A percentile compares a stretch with the other conserved stretches of the same genome.
These are phyloP conservation scores for Trypanosoma caninum DNA, from an alignment of 208 protist genomes.

Conservation along the genomic window DNA sequence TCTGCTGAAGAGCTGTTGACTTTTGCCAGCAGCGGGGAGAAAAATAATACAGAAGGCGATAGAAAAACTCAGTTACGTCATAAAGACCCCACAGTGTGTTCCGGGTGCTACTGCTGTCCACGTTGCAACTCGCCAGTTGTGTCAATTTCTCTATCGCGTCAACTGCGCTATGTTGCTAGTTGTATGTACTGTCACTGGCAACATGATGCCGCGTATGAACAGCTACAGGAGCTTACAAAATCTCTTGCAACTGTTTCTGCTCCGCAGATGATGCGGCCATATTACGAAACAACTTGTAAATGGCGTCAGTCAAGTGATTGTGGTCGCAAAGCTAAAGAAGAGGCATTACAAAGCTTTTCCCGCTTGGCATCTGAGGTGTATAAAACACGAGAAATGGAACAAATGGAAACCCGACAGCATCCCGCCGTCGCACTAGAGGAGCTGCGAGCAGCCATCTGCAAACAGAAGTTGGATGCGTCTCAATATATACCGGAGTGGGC, in stretches of 20 bases:
- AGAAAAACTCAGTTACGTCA: not conserved
- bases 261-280: not conserved
- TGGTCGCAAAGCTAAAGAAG: not conserved
- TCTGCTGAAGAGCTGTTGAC: not conserved
- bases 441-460: constrained; percentile 17
- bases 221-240: constrained; percentile 2
- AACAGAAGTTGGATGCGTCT: not conserved
- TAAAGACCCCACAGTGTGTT: constrained; percentile 23
- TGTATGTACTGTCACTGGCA: constrained; percentile 60
- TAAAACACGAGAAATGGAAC: not conserved
- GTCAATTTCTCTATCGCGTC: constrained; percentile 6
- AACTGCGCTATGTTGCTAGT: constrained; percentile 34
- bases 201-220: constrained; percentile 2
- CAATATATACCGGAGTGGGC: not conserved
- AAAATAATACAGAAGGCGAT: not conserved
- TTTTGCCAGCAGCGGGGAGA: not conserved
- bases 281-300: not conserved
- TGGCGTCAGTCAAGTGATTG: constrained; percentile 4
- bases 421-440: constrained; percentile 34
- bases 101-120: constrained; percentile 52
- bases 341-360: constrained; percentile 8
- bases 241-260: not conserved
- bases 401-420: constrained; percentile 7
- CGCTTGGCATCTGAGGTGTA: constrained; percentile 1
- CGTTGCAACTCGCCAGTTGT: constrained; percentile 29